phyloP scores from a whole-genome alignment of 2,329 filamentous ascomycete genomes.

The Aureobasidium lini region DNA sequence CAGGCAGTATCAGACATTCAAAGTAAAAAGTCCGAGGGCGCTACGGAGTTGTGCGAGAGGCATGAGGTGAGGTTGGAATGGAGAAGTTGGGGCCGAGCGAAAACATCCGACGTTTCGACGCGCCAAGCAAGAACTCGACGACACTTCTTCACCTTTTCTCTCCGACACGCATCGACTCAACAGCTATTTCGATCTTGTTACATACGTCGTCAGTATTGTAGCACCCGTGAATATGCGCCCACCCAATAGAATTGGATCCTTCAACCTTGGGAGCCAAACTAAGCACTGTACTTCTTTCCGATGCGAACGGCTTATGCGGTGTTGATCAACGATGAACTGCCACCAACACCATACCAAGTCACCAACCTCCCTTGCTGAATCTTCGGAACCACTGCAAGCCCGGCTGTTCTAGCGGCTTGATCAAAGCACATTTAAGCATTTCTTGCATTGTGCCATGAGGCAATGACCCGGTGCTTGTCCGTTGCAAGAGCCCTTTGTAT shows the following conservation, averaged over 20 bases:
- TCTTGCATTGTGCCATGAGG: not conserved
- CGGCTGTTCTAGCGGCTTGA: not conserved
- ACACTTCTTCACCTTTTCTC: not conserved
- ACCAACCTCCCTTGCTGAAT: not conserved
- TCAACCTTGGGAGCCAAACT: not conserved
- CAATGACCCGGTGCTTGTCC: not conserved
- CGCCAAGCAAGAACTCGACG: not conserved
- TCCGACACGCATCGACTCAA: not conserved
- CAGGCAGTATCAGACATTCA: not conserved
- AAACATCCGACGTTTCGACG: conserved; percentile 8
- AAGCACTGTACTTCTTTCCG: not conserved
- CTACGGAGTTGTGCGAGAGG: conserved; percentile 9
- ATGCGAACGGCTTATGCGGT: conserved; percentile 1
- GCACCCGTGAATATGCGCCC: not conserved
- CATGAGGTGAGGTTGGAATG: conserved; percentile 11
- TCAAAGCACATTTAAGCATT: not conserved
- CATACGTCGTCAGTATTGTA: not conserved
- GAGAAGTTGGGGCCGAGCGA: conserved; percentile 7
- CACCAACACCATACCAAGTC: not conserved
- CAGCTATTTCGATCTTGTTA: not conserved
- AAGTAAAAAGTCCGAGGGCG: conserved; percentile 1
- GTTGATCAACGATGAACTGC: not conserved
- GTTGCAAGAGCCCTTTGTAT: not conserved
- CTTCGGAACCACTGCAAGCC: not conserved
- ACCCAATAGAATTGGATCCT: not conserved